Evolutionary conservation across 2,329 filamentous ascomycete genomes (phyloP).

Genomic region (Fusarium sp.): DNA sequence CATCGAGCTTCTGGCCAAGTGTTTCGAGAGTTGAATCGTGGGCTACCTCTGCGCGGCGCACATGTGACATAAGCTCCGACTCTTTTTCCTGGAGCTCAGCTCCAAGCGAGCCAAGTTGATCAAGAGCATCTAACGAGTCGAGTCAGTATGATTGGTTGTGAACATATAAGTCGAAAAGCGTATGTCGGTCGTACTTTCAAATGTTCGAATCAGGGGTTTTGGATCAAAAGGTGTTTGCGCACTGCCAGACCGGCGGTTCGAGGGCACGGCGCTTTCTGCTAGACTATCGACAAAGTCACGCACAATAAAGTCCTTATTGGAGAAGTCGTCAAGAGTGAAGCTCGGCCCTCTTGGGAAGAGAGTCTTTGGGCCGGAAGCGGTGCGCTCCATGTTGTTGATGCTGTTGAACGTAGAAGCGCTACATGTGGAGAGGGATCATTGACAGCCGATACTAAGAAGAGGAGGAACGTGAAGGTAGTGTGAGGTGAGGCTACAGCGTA

Average conservation of each 20-base stretch:
- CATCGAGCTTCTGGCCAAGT: conserved; percentile 87
- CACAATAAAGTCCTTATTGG: conserved; percentile 93
- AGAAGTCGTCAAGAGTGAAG: conserved; percentile 91
- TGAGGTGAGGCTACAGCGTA: conserved; percentile 1
- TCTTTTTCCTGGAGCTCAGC: conserved; percentile 91
- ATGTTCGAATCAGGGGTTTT: conserved; percentile 95
- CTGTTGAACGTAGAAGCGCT: conserved; percentile 41
- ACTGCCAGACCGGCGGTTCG: conserved; percentile 80
- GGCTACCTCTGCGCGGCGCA: conserved; percentile 89
- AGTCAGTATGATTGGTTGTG: conserved; percentile 24
- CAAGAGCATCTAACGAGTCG: conserved; percentile 66
- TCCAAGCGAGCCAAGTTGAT: conserved; percentile 76
- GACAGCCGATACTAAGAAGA: conserved; percentile 15
- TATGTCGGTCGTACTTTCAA: conserved; percentile 72
- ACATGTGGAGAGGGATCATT: conserved; percentile 48
- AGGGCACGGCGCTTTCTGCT: conserved; percentile 85
- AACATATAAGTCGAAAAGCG: not conserved
- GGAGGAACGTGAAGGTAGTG: conserved; percentile 1
- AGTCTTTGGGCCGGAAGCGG: conserved; percentile 67
- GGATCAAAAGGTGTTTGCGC: conserved; percentile 82
- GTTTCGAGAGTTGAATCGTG: conserved; percentile 93
- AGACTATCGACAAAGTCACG: conserved; percentile 97
- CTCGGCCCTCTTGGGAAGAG: conserved; percentile 83
- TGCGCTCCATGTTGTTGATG: conserved; percentile 56
- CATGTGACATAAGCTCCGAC: conserved; percentile 89